A percentile compares a stretch with the other conserved stretches of the same genome.
Evolutionary conservation across 2,329 filamentous ascomycete species (phyloP).

Genomic region (Epicoccum sorghinum): DNA sequence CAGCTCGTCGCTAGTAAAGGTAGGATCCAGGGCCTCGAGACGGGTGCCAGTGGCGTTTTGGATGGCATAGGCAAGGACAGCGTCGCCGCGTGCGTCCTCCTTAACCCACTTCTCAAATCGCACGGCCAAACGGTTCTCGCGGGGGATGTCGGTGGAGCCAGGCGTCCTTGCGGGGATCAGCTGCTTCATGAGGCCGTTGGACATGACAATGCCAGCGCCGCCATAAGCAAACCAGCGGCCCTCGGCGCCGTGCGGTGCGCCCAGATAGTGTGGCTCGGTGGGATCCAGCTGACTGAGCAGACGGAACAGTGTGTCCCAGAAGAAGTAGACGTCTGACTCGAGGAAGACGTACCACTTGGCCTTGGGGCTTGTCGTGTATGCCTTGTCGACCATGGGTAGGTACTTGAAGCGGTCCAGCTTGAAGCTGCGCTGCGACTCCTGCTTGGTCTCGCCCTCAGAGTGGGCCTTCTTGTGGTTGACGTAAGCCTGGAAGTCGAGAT

Average conservation of each 20-base stretch:
- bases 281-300: slow-evolving; percentile 49
- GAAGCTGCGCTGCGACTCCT: slow-evolving; percentile 60
- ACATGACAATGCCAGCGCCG: slow-evolving; percentile 54
- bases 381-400: slow-evolving; percentile 61
- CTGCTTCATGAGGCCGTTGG: slow-evolving; percentile 59
- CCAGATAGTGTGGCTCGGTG: slow-evolving; percentile 48
- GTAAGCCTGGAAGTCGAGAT: slow-evolving; percentile 61
- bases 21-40: slow-evolving; percentile 48
- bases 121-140: slow-evolving; percentile 37
- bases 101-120: slow-evolving; percentile 42
- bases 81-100: slow-evolving; percentile 55
- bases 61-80: slow-evolving; percentile 48
- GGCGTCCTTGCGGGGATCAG: slow-evolving; percentile 43
- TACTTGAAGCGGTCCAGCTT: slow-evolving; percentile 66
- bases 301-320: slow-evolving; percentile 51
- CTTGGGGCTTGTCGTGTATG: slow-evolving; percentile 47
- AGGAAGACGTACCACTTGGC: slow-evolving; percentile 50
- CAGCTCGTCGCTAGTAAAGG: slow-evolving; percentile 54
- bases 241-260: slow-evolving; percentile 44
- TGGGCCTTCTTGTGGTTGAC: slow-evolving; percentile 50
- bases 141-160: slow-evolving; percentile 35
- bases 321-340: slow-evolving; percentile 47
- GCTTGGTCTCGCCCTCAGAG: slow-evolving; percentile 46
- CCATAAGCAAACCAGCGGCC: slow-evolving; percentile 52
- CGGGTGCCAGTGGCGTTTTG: slow-evolving; percentile 44